These are phyloP conservation scores for Cairneyella variabilis DNA, from an alignment of 495 filamentous ascomycete species.

Conservation along the genomic window DNA sequence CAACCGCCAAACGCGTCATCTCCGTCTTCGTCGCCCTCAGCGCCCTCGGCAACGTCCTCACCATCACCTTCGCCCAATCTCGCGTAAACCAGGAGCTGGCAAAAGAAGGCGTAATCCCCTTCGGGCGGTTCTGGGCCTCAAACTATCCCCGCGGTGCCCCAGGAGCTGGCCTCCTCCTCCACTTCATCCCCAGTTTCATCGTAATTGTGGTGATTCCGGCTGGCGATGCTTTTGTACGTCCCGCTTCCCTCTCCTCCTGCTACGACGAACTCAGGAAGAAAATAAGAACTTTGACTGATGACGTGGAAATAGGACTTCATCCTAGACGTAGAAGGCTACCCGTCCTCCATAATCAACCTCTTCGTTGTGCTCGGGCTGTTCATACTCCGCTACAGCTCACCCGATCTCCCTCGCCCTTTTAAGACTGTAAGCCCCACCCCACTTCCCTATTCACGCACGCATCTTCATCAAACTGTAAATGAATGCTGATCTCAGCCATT, in stretches of 20 bases:
- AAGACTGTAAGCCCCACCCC: slow-evolving; percentile 58
- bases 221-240: background rate
- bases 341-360: slow-evolving; percentile 55
- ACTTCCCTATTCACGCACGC: too few species aligned
- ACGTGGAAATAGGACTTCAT: slow-evolving; percentile 76
- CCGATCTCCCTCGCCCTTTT: slow-evolving; percentile 60
- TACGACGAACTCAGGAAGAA: slow-evolving; percentile 47
- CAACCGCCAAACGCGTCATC: slow-evolving; percentile 9
- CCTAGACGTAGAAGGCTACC: slow-evolving; percentile 67
- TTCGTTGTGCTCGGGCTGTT: slow-evolving; percentile 57
- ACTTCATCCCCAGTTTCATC: slow-evolving; percentile 62
- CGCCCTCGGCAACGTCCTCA: slow-evolving; percentile 52
- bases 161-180: slow-evolving; percentile 59
- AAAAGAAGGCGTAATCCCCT: slow-evolving; percentile 47
- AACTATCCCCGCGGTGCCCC: slow-evolving; percentile 64
- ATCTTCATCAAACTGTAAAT: too few species aligned
- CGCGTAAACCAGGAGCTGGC: slow-evolving; percentile 45
- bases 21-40: slow-evolving; percentile 52
- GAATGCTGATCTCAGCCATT: too few species aligned
- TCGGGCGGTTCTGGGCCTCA: slow-evolving; percentile 52
- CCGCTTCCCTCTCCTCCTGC: background rate
- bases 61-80: slow-evolving; percentile 49
- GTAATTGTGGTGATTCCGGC: slow-evolving; percentile 51
- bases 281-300: background rate
- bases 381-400: slow-evolving; percentile 55